Conservation (phyloP, 2,329 filamentous ascomycete genomes). For the Fusarium praegraminearum region DNA sequence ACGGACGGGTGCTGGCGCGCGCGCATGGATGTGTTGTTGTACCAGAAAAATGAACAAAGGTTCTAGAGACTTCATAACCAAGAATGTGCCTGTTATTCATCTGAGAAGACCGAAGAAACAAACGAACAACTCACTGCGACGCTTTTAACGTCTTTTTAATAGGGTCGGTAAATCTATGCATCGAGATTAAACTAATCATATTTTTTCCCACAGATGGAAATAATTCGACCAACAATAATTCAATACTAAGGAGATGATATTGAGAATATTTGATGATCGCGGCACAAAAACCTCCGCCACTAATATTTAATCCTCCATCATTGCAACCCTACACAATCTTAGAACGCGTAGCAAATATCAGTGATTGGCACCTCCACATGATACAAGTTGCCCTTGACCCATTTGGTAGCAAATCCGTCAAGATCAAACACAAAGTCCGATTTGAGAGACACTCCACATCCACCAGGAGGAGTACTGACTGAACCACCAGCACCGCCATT, state of each 20-base stretch:
- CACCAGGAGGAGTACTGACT: background rate
- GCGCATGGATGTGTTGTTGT: background rate
- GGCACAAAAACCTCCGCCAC: background rate
- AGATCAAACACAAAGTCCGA: constrained; percentile 21
- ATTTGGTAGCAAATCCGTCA: constrained; percentile 20
- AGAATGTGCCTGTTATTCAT: background rate
- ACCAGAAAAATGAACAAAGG: background rate
- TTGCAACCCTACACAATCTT: no score
- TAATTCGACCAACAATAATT: background rate
- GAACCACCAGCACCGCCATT: background rate
- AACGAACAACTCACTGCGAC: background rate
- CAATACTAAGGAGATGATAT: background rate
- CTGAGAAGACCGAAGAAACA: background rate
- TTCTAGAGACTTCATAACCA: background rate
- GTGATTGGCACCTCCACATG: constrained; percentile 16
- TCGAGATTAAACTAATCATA: no score
- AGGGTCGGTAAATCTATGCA: no score
- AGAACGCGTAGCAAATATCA: constrained; percentile 14
- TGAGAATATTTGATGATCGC: background rate
- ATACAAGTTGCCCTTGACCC: constrained; percentile 19
- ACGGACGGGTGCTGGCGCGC: background rate
- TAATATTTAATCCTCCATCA: background rate
- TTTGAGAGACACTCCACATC: constrained; percentile 15
- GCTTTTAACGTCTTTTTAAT: background rate
- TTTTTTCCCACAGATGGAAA: no score